These are phyloP conservation scores for Corniculantispora saksenae DNA, from an alignment of 2,329 filamentous ascomycete species.

Conservation along the genomic window DNA sequence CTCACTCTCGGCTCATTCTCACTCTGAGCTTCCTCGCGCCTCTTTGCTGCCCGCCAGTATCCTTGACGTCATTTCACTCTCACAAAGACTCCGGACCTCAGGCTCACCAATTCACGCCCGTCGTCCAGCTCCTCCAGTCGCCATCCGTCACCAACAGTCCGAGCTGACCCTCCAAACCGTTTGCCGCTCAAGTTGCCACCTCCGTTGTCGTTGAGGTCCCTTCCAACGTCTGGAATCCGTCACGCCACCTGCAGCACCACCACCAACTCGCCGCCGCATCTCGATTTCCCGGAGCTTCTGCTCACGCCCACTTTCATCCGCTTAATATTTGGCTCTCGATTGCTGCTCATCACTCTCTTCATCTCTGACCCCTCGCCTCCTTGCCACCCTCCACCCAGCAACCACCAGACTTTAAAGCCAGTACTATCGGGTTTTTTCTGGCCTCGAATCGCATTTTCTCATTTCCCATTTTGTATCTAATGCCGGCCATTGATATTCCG, in stretches of 20 bases:
- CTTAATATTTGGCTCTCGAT: neutral
- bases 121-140: neutral
- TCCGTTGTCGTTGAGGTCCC: neutral
- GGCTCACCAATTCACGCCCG: neutral
- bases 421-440: neutral
- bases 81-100: neutral
- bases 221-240: neutral
- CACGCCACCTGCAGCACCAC: neutral
- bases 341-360: neutral
- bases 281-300: neutral
- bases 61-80: conserved; percentile 11
- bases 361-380: neutral
- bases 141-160: neutral
- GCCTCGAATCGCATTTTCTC: neutral
- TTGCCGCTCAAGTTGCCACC: neutral
- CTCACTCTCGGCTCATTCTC: neutral
- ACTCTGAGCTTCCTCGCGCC: too few relatives aligned
- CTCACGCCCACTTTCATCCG: neutral
- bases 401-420: neutral
- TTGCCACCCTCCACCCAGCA: neutral
- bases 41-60: neutral
- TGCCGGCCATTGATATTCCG: neutral
- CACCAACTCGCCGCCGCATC: neutral
- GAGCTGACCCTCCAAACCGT: neutral
- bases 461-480: conserved; percentile 13